Evolutionary conservation across 2,329 filamentous ascomycete species (phyloP), one percentile per base, ranked within the genome.

Genomic region (Clonostachys solani): DNA sequence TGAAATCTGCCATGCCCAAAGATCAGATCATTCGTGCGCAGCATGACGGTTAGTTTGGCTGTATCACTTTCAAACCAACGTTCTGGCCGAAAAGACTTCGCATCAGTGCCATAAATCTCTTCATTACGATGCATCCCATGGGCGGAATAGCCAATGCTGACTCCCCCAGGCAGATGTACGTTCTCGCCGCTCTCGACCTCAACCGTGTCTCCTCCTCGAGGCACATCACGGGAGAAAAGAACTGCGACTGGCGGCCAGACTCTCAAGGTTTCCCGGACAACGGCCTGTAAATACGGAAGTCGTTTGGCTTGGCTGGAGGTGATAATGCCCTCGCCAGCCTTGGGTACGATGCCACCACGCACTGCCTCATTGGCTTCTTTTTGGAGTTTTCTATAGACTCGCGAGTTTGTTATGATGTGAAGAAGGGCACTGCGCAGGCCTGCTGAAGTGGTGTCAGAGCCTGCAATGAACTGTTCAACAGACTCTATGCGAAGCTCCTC

Each of bases 401-500:
- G 64, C 0, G 74, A 73, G 18, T 69, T 73, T n/a, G 71, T 76
- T 18, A 74, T 69, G 48, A 83, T 57, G 55, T 77, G 69, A 17
- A 82, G 67, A 47, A 83, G 52, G 2, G 72, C 78, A 36, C 71
- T 65, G 3, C 80, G 73, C 9, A 84, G 70, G 2, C 71, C 71
- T 1, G 75, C 77, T 1, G 80, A 76, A 0, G 57, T 62, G 5
- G 68, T 68, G 15, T 71, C 68, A 15, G 61, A 60, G 34, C 66
- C 68, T 2, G 65, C 66, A 13, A 71, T 56, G 23, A 65, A 56
- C 29, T 65, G 63, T 23, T 54, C 60, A 3, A 69, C 47, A 7
- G 65, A 58, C 19, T 66, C 66, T 12, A 62, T 57, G 1, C 49
- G 49, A 1, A 58, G 56, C 47, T 63, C 58, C 46, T 60, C 53